Evolutionary conservation across 331 rosid genomes (phyloP).

Genomic region (Telfairia occidentalis): DNA sequence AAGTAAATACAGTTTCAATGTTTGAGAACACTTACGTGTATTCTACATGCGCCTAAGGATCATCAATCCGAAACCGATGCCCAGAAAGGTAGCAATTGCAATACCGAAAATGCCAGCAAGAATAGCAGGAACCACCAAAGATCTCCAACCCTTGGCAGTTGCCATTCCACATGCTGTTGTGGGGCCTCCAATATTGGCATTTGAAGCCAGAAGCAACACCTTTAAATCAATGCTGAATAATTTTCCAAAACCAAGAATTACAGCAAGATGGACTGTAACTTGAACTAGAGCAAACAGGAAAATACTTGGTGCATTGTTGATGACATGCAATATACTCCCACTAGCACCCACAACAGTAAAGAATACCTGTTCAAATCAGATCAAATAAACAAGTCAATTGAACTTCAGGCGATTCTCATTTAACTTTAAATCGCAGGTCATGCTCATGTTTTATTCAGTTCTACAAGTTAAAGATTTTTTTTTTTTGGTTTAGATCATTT

Average conservation of each 20-base stretch:
- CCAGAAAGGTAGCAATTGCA: constrained; percentile 52
- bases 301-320: constrained; percentile 48
- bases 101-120: constrained; percentile 63
- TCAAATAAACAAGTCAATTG: neutral
- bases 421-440: neutral
- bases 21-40: neutral
- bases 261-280: constrained; percentile 44
- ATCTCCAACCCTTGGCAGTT: constrained; percentile 52
- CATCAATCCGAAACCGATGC: constrained; percentile 44
- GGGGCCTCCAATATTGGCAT: constrained; percentile 75
- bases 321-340: constrained; percentile 54
- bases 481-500: neutral
- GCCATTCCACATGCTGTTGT: constrained; percentile 93
- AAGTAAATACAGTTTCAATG: neutral
- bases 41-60: constrained; percentile 42
- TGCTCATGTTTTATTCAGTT: neutral
- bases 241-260: constrained; percentile 49
- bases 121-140: constrained; percentile 64
- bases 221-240: constrained; percentile 49
- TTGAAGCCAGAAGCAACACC: constrained; percentile 56
- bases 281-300: constrained; percentile 63
- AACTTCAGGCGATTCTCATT: neutral
- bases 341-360: constrained; percentile 61
- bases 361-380: constrained; percentile 30
- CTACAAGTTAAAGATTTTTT: neutral